Evolutionary conservation across 2,329 filamentous ascomycete species (phyloP).

Genomic region (Gremmenia infestans): DNA sequence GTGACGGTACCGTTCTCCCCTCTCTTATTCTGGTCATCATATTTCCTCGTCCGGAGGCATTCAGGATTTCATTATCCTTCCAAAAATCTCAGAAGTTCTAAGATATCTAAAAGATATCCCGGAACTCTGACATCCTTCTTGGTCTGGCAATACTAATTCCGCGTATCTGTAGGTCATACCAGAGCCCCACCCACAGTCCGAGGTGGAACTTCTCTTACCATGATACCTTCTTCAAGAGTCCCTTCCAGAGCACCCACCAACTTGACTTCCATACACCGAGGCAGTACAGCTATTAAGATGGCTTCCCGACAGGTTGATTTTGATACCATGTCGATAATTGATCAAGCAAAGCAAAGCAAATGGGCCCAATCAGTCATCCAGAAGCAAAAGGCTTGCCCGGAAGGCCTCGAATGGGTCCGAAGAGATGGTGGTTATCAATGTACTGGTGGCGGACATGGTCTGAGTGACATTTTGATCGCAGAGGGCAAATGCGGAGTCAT

Average conservation of each 20-base stretch:
- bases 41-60: too few species aligned
- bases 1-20: too few species aligned
- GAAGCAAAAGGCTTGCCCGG: slow-evolving; percentile 47
- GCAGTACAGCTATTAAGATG: not conserved
- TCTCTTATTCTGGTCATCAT: too few species aligned
- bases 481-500: slow-evolving; percentile 6
- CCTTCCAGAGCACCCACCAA: not conserved
- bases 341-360: not conserved
- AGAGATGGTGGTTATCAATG: slow-evolving; percentile 54
- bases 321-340: not conserved
- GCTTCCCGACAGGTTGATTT: not conserved
- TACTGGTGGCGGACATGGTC: slow-evolving; percentile 52
- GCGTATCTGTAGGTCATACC: too few species aligned
- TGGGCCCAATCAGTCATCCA: slow-evolving; percentile 31
- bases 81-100: too few species aligned
- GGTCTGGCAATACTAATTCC: too few species aligned
- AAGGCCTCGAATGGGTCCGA: slow-evolving; percentile 55
- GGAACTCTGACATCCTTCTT: too few species aligned
- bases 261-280: not conserved
- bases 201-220: too few species aligned
- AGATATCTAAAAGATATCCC: too few species aligned
- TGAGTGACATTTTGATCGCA: slow-evolving; percentile 35
- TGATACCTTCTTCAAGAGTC: not conserved
- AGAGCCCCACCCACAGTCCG: too few species aligned
- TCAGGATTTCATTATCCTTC: too few species aligned